Conservation (phyloP, 306 rosid species). For the Glycine tomentella region DNA sequence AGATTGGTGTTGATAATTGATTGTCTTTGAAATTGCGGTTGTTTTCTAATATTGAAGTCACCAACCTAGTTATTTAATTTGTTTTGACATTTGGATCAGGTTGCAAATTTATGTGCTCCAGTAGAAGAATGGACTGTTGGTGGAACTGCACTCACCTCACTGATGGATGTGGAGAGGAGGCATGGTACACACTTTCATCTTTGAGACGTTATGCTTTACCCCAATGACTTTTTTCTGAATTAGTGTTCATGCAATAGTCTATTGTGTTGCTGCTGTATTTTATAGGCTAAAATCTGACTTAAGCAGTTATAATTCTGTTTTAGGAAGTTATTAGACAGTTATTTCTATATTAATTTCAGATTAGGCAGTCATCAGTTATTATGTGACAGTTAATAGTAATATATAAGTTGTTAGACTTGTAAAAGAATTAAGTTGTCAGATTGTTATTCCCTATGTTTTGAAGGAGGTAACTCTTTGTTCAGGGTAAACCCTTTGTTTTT, state of each 20-base stretch:
- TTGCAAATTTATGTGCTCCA: constrained; percentile 87
- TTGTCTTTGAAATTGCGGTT: constrained; percentile 18
- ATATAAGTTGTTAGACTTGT: neutral
- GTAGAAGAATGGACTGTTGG: constrained; percentile 94
- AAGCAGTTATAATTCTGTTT: neutral
- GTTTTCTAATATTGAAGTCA: constrained; percentile 17
- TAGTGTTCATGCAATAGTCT: constrained; percentile 14
- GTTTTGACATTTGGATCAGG: constrained; percentile 59
- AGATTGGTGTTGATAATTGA: constrained; percentile 1
- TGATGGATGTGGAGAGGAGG: constrained; percentile 99
- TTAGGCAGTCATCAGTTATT: neutral
- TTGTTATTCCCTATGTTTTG: constrained; percentile 5
- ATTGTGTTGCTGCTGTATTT: constrained; percentile 5
- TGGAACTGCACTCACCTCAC: constrained; percentile 88
- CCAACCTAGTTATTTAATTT: constrained; percentile 25
- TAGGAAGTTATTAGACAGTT: neutral
- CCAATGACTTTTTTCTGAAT: neutral
- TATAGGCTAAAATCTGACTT: constrained; percentile 9
- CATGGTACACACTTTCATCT: constrained; percentile 65
- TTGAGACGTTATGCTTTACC: constrained; percentile 18
- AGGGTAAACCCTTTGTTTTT: neutral
- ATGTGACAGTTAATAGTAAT: neutral
- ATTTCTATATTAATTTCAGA: neutral
- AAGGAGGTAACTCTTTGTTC: neutral
- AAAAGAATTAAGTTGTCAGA: neutral